Evolutionary conservation across 306 rosid species (phyloP), one percentile per base, ranked within the genome.

Genomic region (Prunus padus): DNA sequence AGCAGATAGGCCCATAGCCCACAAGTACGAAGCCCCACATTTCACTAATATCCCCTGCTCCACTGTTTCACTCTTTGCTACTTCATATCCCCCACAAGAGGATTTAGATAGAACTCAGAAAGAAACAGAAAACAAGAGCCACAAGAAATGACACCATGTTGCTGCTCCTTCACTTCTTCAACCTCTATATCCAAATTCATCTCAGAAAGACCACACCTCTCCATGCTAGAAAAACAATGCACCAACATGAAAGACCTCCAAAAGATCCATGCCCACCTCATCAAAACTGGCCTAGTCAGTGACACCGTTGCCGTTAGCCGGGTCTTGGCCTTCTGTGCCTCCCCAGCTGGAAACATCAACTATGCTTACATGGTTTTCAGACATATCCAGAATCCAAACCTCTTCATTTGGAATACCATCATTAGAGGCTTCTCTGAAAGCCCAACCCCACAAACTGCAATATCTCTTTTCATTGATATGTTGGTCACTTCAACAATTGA

Each of bases 341-440:
- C 96, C 56, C 79, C 87, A 3, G 67, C 73, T 30, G 96, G 98
- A 16, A 82, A 91, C 83, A 80, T 89, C n/a, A 79, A 86, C 84
- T 91, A 91, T 56, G 97, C 97, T 3, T 79, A 82, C 89, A 47
- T 74, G 81, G 67, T 90, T 25, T 94, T 94, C 72, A 16, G 81
- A 44, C 79, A 57, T 5, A 88, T 88, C 55, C 87, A 78, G 14
- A 80, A 56, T 23, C 95, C 91, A 59, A 94, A 84, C 69, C 90
- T 68, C 5, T 90, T 87, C 82, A 75, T 89, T 55, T 90, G 98
- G 96, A 94, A 90, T 82, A 90, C 93, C 16, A 81, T 92, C 76
- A 90, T 90, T 9, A 86, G 97, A 85, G 92, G 87, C 77, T 95
- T 90, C 86, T 89, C 95, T 54, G 73, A 85, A 46, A 90, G 95